phyloP scores from a whole-genome alignment of 129 eudicot genomes.

The Gnaphalium uliginosum region DNA sequence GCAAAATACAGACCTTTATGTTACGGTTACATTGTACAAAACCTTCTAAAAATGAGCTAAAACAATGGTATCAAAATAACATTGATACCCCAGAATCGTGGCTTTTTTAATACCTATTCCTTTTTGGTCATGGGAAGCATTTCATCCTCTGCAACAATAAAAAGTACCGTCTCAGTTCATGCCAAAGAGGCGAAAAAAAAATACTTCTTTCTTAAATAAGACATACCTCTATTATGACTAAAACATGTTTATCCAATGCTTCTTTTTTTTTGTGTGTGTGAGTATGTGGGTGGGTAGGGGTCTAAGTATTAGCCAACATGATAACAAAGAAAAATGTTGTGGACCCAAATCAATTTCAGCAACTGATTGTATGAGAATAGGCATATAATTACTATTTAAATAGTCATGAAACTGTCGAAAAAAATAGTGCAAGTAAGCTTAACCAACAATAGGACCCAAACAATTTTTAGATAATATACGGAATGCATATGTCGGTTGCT shows the following conservation, averaged over 20 bases:
- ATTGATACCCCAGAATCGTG: slow-evolving; percentile 4
- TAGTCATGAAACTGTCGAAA: not conserved
- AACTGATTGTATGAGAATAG: slow-evolving; percentile 7
- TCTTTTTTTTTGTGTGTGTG: not conserved
- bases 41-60: slow-evolving; percentile 18
- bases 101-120: slow-evolving; percentile 20
- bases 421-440: not conserved
- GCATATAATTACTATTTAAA: not conserved
- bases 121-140: slow-evolving; percentile 65
- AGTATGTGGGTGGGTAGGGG: not conserved
- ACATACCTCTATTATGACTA: not conserved
- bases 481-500: too few relatives aligned
- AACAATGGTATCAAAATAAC: slow-evolving; percentile 21
- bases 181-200: not conserved
- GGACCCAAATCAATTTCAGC: slow-evolving; percentile 6
- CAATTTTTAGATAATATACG: too few relatives aligned
- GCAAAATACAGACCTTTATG: slow-evolving; percentile 12
- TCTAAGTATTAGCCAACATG: not conserved
- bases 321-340: slow-evolving; percentile 4
- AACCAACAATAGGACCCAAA: not conserved
- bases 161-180: slow-evolving; percentile 6
- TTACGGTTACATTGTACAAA: slow-evolving; percentile 18
- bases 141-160: slow-evolving; percentile 71
- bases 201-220: not conserved
- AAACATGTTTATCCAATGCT: slow-evolving; percentile 13